Evolutionary conservation across 176 grass and related monocot genomes (phyloP).

Genomic region (Areca catechu): DNA sequence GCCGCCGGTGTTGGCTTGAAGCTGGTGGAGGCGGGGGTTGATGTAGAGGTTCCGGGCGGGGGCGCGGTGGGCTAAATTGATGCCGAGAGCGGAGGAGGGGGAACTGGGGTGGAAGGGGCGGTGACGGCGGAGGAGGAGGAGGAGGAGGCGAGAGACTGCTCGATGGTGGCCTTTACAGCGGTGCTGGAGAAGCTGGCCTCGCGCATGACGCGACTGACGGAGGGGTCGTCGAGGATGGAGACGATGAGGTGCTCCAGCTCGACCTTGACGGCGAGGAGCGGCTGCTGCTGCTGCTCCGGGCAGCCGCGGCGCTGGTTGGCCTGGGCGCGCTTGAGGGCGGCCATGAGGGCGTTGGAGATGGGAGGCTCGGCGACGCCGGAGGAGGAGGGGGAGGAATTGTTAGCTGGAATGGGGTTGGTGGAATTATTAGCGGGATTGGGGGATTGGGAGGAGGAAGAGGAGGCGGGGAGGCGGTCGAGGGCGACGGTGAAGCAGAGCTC

Average conservation of each 20-base stretch:
- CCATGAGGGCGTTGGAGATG: conserved; percentile 70
- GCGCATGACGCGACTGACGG: conserved; percentile 91
- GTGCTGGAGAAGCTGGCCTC: conserved; percentile 82
- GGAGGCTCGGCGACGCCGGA: conserved; percentile 21
- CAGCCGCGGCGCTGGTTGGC: conserved; percentile 71
- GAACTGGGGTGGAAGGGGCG: conserved; percentile 1
- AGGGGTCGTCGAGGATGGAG: conserved; percentile 87
- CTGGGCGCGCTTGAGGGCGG: conserved; percentile 87
- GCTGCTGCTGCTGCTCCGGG: conserved; percentile 57
- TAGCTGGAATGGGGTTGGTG: too few species aligned
- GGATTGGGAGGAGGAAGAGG: not conserved
- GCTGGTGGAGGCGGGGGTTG: not conserved
- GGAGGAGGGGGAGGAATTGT: not conserved
- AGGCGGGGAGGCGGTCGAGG: conserved; percentile 60
- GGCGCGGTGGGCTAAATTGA: not conserved
- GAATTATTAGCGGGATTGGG: too few species aligned
- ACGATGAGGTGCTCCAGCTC: conserved; percentile 85
- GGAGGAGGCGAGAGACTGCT: conserved; percentile 52
- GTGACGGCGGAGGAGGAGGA: conserved; percentile 29
- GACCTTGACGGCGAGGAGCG: conserved; percentile 75
- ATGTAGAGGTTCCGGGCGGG: not conserved
- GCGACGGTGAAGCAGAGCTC: conserved; percentile 91
- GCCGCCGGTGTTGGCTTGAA: not conserved
- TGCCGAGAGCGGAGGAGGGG: not conserved
- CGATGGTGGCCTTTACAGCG: conserved; percentile 60